These are phyloP conservation scores for Crinitomyces ghanaensis DNA, from an alignment of 805 yeast genomes.

Conservation along the genomic window DNA sequence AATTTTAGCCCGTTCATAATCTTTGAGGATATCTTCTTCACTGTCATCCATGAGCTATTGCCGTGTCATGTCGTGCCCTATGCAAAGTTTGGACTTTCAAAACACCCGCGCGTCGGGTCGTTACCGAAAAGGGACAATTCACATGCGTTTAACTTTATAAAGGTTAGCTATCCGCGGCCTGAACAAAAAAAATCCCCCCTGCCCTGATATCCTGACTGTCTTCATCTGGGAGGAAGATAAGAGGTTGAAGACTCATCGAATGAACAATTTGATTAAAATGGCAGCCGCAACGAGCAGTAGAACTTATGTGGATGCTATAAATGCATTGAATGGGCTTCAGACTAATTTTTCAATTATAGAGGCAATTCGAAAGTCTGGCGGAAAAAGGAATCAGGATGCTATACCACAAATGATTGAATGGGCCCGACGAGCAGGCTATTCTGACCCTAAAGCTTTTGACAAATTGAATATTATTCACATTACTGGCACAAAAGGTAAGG, in stretches of 20 bases:
- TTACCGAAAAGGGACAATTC: no score
- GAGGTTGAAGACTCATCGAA: no score
- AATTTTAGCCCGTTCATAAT: no score
- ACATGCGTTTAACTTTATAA: background rate
- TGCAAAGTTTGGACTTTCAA: no score
- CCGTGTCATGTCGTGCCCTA: no score
- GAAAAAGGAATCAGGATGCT: conserved; percentile 48
- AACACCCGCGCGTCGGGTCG: no score
- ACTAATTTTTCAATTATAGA: conserved; percentile 86
- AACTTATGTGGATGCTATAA: conserved; percentile 58
- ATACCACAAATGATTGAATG: conserved; percentile 81
- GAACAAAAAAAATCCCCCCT: conserved; percentile 3
- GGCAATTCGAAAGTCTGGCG: conserved; percentile 68
- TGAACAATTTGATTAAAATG: no score
- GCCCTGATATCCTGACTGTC: no score
- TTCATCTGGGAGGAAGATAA: no score
- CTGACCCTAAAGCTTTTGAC: conserved; percentile 51
- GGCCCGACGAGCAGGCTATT: conserved; percentile 59
- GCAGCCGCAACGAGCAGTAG: conserved; percentile 7
- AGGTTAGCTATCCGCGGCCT: conserved; percentile 4
- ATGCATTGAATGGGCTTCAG: conserved; percentile 74
- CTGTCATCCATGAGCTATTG: no score
- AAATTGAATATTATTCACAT: conserved; percentile 73
- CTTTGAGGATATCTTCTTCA: no score
- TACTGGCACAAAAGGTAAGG: conserved; percentile 98